Conservation (phyloP, 2,329 filamentous ascomycete genomes). For the Colletotrichum eremochloae region DNA sequence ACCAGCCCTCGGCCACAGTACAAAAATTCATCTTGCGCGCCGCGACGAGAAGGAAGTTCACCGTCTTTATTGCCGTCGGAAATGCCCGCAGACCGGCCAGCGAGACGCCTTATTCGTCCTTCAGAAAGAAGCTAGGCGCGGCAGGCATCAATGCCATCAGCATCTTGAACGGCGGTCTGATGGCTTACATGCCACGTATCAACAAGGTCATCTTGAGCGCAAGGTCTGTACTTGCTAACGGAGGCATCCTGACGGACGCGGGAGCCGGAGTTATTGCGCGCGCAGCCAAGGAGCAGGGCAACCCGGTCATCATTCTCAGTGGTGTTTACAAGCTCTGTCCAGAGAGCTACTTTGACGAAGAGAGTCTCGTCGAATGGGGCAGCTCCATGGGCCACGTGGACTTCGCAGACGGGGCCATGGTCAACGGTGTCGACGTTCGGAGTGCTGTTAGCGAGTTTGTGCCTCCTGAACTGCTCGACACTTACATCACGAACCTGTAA, state of each 20-base stretch:
- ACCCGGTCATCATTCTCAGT: conserved; percentile 88
- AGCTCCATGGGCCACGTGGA: conserved; percentile 81
- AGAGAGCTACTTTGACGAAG: conserved; percentile 86
- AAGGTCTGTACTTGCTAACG: conserved; percentile 88
- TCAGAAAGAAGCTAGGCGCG: conserved; percentile 83
- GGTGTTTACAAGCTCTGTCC: conserved; percentile 96
- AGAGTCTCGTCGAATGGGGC: conserved; percentile 87
- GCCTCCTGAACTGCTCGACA: conserved; percentile 79
- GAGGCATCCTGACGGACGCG: conserved; percentile 84
- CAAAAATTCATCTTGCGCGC: conserved; percentile 91
- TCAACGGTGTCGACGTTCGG: conserved; percentile 82
- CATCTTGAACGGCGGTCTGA: conserved; percentile 86
- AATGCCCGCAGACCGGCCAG: conserved; percentile 55
- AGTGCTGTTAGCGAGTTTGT: conserved; percentile 89
- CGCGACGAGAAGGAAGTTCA: conserved; percentile 91
- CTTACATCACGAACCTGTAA: conserved; percentile 85
- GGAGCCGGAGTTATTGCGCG: conserved; percentile 88
- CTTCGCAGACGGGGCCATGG: conserved; percentile 84
- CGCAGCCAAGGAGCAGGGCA: conserved; percentile 85
- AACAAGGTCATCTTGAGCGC: conserved; percentile 96
- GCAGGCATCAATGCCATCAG: conserved; percentile 86
- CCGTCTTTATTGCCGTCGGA: conserved; percentile 84
- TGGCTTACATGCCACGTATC: conserved; percentile 93
- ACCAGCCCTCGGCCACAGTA: conserved; percentile 87
- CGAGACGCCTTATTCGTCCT: conserved; percentile 62